phyloP scores from a whole-genome alignment of 352 stramenopile genomes.

The Blastocystis sp. region DNA sequence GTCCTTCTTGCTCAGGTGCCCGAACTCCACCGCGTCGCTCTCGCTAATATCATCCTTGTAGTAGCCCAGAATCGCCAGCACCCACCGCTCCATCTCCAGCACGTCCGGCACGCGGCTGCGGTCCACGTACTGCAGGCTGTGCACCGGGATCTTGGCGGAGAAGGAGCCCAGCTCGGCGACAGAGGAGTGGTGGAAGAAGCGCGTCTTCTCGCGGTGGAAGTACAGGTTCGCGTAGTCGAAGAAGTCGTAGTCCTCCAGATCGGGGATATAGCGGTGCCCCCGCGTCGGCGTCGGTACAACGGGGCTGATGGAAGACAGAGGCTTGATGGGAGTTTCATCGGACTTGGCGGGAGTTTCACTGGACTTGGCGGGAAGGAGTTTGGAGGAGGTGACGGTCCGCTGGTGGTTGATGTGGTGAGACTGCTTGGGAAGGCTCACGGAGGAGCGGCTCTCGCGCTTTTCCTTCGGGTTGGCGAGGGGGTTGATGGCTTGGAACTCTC shows the following conservation, averaged over 20 bases:
- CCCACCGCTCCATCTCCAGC: conserved; percentile 38
- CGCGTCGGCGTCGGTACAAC: background rate
- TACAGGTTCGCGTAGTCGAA: conserved; percentile 50
- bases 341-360: background rate
- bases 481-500: conserved; percentile 1
- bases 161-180: conserved; percentile 3
- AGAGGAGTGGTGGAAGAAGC: conserved; percentile 40
- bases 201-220: conserved; percentile 33
- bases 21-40: background rate
- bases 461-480: background rate
- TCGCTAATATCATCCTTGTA: background rate
- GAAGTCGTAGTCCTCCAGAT: conserved; percentile 47
- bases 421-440: background rate
- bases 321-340: no score
- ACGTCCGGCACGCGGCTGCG: conserved; percentile 23
- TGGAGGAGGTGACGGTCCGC: background rate
- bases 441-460: background rate
- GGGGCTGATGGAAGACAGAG: background rate
- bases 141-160: background rate
- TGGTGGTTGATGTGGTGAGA: background rate
- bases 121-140: conserved; percentile 10
- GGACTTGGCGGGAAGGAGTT: background rate
- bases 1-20: conserved; percentile 16
- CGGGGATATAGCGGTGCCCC: conserved; percentile 20
- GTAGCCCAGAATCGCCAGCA: conserved; percentile 16